Base-by-base conservation (phyloP, 768 basidiomycete species). In the Tylopilus subfusipes region DNA sequence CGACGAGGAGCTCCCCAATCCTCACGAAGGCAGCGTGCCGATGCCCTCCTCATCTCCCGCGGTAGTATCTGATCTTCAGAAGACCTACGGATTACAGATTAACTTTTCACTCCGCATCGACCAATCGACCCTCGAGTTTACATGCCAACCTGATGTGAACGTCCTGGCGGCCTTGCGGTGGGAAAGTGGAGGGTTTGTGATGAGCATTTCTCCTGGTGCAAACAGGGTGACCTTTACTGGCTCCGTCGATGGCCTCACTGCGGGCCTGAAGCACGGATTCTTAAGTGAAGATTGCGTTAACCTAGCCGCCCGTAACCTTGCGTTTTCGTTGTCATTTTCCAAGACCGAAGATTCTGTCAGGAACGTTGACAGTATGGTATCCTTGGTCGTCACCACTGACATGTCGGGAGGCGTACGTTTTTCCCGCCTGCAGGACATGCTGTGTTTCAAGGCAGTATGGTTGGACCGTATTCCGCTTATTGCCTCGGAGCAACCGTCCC, bases 381-480 rank as follows among this genome's bases (percentile, higher is more conserved):
- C 92, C 0, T 69, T 91, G 38, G 79, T 89, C 8, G 66, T 94
- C n/a, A 91, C 93, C 65, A 94, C 93, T 0, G 88, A 92, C 65
- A 81, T 98, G 50, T 76, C 85, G 4, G 90, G 88, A 0, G 84
- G 78, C 7, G 79, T 95, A 38, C 83, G 86, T 21, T 87, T 98
- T 63, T 90, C 90, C 5, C 84, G 93, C 13, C 72, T 97, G 27
- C 93, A 95, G 70, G 94, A 97, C 65, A 84, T 95, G 50, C 77
- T 98, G 19, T 94, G 91, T 69, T 93, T 96, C 80, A 95, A 95
- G 69, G 93, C 93, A 6, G 91, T 96, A 13, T 96, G 93, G 92
- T 68, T 96, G 43, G 93, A 95, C 64, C 84, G 84, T 34, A 90
- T 95, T 25, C 90, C 92, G 0, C 73, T 89, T 9, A 81, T 94